Conservation (phyloP, 352 stramenopile genomes). For the Albugo laibachii region DNA sequence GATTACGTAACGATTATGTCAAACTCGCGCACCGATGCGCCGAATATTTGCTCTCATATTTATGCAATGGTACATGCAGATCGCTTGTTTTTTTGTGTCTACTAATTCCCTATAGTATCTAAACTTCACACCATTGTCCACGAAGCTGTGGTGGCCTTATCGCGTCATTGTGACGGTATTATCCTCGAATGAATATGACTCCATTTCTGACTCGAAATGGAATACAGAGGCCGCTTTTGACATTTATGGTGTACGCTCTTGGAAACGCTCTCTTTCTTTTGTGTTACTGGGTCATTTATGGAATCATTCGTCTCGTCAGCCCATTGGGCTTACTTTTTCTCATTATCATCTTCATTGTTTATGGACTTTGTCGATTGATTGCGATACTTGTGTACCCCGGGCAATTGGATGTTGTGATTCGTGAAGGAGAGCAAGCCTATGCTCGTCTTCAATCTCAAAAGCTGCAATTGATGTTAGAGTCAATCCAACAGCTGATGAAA, state of each 20-base stretch:
- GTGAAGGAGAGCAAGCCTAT: constrained; percentile 63
- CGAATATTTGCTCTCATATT: too few relatives aligned
- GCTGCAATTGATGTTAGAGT: constrained; percentile 44
- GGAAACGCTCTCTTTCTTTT: constrained; percentile 37
- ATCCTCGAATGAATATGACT: not conserved
- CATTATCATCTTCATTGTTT: not conserved
- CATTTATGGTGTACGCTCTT: constrained; percentile 25
- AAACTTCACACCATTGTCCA: too few relatives aligned
- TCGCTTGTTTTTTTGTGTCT: too few relatives aligned
- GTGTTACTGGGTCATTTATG: constrained; percentile 13
- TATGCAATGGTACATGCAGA: too few relatives aligned
- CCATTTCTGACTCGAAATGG: not conserved
- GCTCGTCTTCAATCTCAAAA: constrained; percentile 43
- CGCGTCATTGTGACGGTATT: constrained; percentile 33
- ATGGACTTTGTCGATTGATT: not conserved
- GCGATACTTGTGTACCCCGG: constrained; percentile 35
- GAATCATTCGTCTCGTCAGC: not conserved
- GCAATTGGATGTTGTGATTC: constrained; percentile 52
- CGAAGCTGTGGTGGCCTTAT: constrained; percentile 52
- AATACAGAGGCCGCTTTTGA: constrained; percentile 31
- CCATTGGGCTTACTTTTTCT: constrained; percentile 13
- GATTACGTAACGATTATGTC: too few relatives aligned
- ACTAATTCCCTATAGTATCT: too few relatives aligned
- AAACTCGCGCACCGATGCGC: too few relatives aligned
- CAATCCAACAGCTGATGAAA: constrained; percentile 28